Evolutionary conservation across 768 basidiomycete genomes (phyloP), one percentile per base, ranked within the genome.

Genomic region (Suillus subluteus): DNA sequence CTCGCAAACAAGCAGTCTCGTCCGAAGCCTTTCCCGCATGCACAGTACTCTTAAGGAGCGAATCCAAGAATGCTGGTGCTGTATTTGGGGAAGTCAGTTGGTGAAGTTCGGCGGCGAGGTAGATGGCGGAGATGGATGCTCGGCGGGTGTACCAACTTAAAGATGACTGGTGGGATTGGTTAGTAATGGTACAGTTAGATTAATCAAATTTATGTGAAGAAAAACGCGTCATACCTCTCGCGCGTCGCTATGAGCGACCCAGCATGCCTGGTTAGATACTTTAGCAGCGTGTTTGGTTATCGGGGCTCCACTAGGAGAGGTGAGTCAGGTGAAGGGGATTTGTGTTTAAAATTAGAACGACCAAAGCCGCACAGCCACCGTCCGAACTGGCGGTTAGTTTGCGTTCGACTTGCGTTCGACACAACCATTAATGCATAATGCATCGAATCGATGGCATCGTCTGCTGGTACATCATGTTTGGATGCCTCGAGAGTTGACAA

Each of bases 51-150:
- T 83, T 80, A 16, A 95, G 81, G 7, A 94, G 84, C 9, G 82
- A 77, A 56, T 90, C 87, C 16, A 95, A 81, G 79, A 95, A 94
- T 3, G 81, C 76, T 37, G 81, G 77, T 0, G 91, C 87, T 3
- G 92, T 92, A 15, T 79, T 72, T 6, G 94, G 91, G 2, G 93
- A 95, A 0, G 86, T 84, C n/a, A 95, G 73, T 73, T 95, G 93
- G 72, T 94, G 93, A 18, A 95, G 80, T 77, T 95, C 94, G 67
- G 91, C 87, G n/a, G 89, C 88, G 16, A 86, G 82, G 70, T 95
- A 95, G 16, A 91, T 79, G 2, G 85, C 82, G 12, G 90, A 87
- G 38, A 94, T 71, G 1, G 90, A 85, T 0, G 85, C 87, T 41
- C 94, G 82, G 43, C 82, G 85, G 7, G 87, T 79, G 75, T 94